phyloP scores from a whole-genome alignment of 2,329 filamentous ascomycete species.

The Pseudogymnoascus sp. region DNA sequence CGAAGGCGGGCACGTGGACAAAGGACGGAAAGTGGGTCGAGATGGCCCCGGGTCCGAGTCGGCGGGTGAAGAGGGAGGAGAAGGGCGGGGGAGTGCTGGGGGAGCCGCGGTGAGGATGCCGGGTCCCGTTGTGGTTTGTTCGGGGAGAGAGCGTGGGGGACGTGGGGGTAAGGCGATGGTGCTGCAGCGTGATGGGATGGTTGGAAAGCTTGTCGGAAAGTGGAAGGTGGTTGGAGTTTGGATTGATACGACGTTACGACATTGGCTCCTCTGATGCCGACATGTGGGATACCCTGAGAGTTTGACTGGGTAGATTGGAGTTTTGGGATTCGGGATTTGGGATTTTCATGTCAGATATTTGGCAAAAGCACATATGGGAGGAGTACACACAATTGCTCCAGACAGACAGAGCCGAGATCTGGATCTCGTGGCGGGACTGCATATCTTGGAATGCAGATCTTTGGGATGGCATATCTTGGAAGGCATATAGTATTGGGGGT shows the following conservation, averaged over 20 bases:
- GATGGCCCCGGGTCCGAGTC: constrained; percentile 40
- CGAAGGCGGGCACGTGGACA: constrained; percentile 67
- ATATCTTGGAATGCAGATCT: not conserved
- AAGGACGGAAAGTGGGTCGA: constrained; percentile 57
- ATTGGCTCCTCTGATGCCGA: constrained; percentile 7
- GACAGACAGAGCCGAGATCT: not conserved
- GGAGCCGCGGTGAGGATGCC: not conserved
- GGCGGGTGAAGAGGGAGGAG: constrained; percentile 7
- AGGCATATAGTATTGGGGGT: not conserved
- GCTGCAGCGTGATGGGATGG: too few species aligned
- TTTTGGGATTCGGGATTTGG: not conserved
- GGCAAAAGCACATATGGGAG: not conserved
- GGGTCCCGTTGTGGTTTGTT: not conserved
- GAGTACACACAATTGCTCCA: not conserved
- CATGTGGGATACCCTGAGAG: not conserved
- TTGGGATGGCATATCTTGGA: not conserved
- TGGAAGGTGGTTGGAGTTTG: not conserved
- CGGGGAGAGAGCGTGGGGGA: not conserved
- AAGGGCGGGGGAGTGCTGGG: not conserved
- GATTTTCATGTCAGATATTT: not conserved
- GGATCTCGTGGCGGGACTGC: not conserved
- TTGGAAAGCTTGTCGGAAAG: not conserved
- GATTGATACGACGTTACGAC: constrained; percentile 7
- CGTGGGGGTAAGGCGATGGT: not conserved
- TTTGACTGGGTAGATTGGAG: not conserved